Base-by-base conservation (phyloP, 805 yeast genomes). In the Lipomyces orientalis region DNA sequence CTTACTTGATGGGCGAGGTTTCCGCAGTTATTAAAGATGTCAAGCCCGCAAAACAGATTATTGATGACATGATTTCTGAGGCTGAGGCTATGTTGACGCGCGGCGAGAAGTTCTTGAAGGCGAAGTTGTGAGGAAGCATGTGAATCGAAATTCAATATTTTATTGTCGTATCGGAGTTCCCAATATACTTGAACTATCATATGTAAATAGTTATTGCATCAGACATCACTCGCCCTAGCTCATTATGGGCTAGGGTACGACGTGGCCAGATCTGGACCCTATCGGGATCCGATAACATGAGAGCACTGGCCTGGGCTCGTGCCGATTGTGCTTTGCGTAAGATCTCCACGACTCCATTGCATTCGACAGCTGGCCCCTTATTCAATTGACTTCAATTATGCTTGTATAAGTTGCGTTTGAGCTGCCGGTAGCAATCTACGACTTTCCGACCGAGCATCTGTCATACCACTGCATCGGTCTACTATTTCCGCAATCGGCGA, bases 1-100 rank as follows among this genome's bases (percentile, higher is more conserved):
- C 74, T 46, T 73, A 66, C 39, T 51, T 73, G 60, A 73, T 73
- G 76, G 76, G 76, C n/a, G 76, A 73, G 49, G 75, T 72, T n/a
- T 65, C 74, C 16, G 74, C 75, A 3, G 60, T 62, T 14, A 68
- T 73, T 2, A 70, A 68, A n/a, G 66, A 62, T 29, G 62, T 73
- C 58, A 67, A 66, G 54, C 76, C 76, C 1, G 76, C 76, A 10
- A 70, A 69, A 54, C 66, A 46, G 49, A 73, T 73, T 39, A 71
- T 73, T 16, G 75, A 73, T 34, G 76, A 73, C 51, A 72, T 73
- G 54, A 66, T 73, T 34, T 33, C 61, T 29, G 76, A 73, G 64
- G 76, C 76, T 2, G 71, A 65, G 37, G 60, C 31, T n/a, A 29
- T 54, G 62, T 22, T 66, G 19, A 49, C 37, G 6, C 54, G 70